A percentile compares a stretch with the other conserved stretches of the same genome.
Conservation (phyloP, 805 yeast genomes). For the Metschnikowia similis region DNA sequence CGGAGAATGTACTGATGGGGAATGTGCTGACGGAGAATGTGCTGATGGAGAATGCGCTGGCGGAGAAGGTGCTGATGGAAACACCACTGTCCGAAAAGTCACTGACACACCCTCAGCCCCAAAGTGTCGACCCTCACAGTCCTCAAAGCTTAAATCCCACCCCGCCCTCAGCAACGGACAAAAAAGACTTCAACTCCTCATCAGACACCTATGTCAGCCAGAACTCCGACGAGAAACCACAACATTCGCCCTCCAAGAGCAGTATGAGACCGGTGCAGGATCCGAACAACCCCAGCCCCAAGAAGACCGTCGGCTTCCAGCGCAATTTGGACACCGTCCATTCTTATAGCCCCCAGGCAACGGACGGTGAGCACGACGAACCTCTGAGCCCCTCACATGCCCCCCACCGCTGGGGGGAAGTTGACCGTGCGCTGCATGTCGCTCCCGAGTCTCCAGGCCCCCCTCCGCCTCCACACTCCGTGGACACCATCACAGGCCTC, state of each 20-base stretch:
- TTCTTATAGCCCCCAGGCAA: conserved; percentile 4
- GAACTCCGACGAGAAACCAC: not conserved
- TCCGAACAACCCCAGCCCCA: conserved; percentile 26
- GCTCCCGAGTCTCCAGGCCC: conserved; percentile 13
- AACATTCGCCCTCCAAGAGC: conserved; percentile 34
- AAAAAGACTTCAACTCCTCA: conserved; percentile 32
- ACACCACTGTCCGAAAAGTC: too few relatives aligned
- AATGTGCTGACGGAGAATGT: too few relatives aligned
- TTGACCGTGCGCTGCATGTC: conserved; percentile 4
- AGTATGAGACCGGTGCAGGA: conserved; percentile 24
- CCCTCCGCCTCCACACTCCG: conserved; percentile 17
- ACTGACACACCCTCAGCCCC: too few relatives aligned
- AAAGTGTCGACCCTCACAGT: too few relatives aligned
- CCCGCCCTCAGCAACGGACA: not conserved
- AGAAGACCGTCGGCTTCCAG: conserved; percentile 35
- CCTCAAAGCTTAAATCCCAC: too few relatives aligned
- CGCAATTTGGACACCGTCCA: conserved; percentile 14
- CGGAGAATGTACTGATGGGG: too few relatives aligned
- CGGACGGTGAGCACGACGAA: not conserved
- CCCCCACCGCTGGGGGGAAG: conserved; percentile 14
- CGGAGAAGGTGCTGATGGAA: too few relatives aligned
- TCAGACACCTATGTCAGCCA: conserved; percentile 42
- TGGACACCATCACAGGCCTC: conserved; percentile 17
- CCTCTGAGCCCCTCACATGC: not conserved
- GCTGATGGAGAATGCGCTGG: too few relatives aligned